Evolutionary conservation across 2,329 filamentous ascomycete species (phyloP).

Genomic region (Hypoxylon sp.): DNA sequence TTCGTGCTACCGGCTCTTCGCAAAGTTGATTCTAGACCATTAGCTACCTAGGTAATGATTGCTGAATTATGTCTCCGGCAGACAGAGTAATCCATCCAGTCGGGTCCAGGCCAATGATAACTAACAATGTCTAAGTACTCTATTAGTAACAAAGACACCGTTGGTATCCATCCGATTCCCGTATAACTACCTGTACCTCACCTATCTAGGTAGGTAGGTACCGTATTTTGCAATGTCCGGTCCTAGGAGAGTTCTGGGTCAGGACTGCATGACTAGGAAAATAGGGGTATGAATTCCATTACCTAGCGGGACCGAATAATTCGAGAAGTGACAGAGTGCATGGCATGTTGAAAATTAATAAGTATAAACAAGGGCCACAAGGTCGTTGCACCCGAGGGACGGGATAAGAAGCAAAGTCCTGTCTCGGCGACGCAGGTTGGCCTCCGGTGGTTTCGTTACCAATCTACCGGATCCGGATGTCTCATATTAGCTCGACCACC

Average conservation of each 20-base stretch:
- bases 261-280: background rate
- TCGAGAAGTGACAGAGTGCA: background rate
- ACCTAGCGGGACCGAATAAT: background rate
- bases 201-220: too few relatives aligned
- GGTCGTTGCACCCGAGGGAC: background rate
- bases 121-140: background rate
- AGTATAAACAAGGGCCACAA: background rate
- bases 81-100: background rate
- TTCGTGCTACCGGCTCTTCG: background rate
- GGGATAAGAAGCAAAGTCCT: constrained; percentile 2
- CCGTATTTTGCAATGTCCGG: background rate
- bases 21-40: background rate
- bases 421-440: constrained; percentile 1
- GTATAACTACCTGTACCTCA: background rate
- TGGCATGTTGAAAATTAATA: background rate
- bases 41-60: background rate
- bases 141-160: background rate
- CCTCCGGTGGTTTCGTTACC: constrained; percentile 2
- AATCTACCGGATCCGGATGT: constrained; percentile 13
- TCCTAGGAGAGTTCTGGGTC: background rate
- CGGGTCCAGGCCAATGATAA: background rate
- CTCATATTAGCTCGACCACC: constrained; percentile 2
- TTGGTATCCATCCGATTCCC: background rate
- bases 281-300: background rate
- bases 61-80: background rate